Conservation (phyloP, 2,329 filamentous ascomycete genomes). For the Talaromyces pinophilus region DNA sequence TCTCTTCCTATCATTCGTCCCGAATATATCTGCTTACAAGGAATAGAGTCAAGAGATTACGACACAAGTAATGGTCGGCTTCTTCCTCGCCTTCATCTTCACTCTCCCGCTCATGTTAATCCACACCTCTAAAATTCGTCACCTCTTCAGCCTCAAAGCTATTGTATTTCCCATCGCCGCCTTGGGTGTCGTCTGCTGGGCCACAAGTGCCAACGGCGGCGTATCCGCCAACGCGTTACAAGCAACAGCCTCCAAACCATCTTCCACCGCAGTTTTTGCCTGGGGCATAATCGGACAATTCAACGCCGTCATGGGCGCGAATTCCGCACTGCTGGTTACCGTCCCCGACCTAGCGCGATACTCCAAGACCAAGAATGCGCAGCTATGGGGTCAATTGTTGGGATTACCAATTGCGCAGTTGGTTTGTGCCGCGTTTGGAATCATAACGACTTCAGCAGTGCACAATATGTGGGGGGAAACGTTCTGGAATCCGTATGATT, state of each 20-base stretch:
- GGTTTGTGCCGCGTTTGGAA: slow-evolving; percentile 29
- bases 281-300: slow-evolving; percentile 45
- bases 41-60: slow-evolving; percentile 29
- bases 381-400: slow-evolving; percentile 34
- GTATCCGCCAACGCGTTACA: slow-evolving; percentile 27
- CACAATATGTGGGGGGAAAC: slow-evolving; percentile 40
- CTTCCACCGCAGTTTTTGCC: slow-evolving; percentile 33
- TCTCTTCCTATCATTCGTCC: background rate
- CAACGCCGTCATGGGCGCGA: slow-evolving; percentile 43
- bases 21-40: background rate
- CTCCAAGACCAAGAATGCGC: slow-evolving; percentile 36
- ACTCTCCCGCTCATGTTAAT: slow-evolving; percentile 36
- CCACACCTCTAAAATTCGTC: slow-evolving; percentile 40
- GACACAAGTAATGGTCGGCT: slow-evolving; percentile 29
- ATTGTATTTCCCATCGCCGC: slow-evolving; percentile 39
- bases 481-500: slow-evolving; percentile 43
- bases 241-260: slow-evolving; percentile 23
- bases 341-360: slow-evolving; percentile 44
- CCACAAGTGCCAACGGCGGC: slow-evolving; percentile 32
- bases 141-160: slow-evolving; percentile 42
- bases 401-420: slow-evolving; percentile 27
- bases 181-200: slow-evolving; percentile 43
- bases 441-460: slow-evolving; percentile 33
- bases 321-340: slow-evolving; percentile 40
- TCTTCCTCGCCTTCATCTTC: slow-evolving; percentile 30